Base-by-base conservation (phyloP, 352 stramenopile species). In the Phytophthora vignae region DNA sequence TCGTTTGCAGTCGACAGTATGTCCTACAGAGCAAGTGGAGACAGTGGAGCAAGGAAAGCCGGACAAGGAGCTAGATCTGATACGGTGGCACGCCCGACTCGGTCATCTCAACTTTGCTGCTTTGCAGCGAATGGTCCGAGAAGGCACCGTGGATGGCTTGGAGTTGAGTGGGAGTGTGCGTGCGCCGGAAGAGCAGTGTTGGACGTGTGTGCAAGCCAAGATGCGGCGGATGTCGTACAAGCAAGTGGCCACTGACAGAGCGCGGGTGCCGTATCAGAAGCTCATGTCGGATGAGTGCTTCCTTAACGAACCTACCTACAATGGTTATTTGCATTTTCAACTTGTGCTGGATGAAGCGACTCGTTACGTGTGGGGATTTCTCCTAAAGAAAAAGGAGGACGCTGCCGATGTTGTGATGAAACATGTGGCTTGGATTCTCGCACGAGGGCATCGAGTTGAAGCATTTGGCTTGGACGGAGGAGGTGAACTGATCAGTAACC, bases 381-480 rank as follows among this genome's bases (percentile, higher is more conserved):
- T 60, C 10, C 46, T 60, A 19, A 60, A 60, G 19, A 1, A n/a
- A 29, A 60, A 60, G 21, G 55, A 60, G 55, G 55, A 60, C 21
- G 36, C 33, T 50, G 9, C 15, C 9, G 8, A 49, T 21, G 55
- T 60, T 6, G 55, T 60, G 19, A 60, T 60, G 36, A 50, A 60
- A 46, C 55, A 50, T 21, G 29, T 60, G 36, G 55, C 44, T 19
- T 60, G 55, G 55, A 60, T 60, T 29, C 55, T 60, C 33, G 55
- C 31, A 33, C 55, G 33, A 11, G 29, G 33, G 4, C 55, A 52
- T 60, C 36, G 36, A 12, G 36, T 60, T 49, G 55, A 31, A 22
- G 55, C 55, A 8, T 60, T 52, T 33, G 55, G 55, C 46, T 60
- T 15, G 29, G 55, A 60, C 49, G 36, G 56, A 54, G 36, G 36